Evolutionary conservation across 441 rosid species (phyloP).

Genomic region (Bruguiera hainesii): DNA sequence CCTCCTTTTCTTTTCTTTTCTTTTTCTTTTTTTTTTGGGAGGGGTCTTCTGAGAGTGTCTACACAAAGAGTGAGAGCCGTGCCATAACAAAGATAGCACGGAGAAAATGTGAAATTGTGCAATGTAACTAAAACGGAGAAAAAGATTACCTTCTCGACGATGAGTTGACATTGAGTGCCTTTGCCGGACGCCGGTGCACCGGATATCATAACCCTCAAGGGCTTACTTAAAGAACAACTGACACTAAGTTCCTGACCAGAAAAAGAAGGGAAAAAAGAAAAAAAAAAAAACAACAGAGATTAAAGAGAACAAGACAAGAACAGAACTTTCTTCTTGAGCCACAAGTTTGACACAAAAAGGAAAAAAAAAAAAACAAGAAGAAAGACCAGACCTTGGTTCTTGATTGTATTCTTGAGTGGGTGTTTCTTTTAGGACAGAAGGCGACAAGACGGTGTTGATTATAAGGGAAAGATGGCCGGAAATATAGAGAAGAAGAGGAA

Average conservation of each 20-base stretch:
- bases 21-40: no score
- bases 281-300: neutral
- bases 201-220: constrained; percentile 88
- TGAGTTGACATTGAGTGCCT: constrained; percentile 88
- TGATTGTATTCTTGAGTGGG: constrained; percentile 22
- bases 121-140: neutral
- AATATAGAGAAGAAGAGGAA: constrained; percentile 21
- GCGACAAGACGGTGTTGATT: constrained; percentile 19
- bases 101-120: no score
- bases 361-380: neutral
- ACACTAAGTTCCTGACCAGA: constrained; percentile 38
- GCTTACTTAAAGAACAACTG: constrained; percentile 51
- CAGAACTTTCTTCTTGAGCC: neutral
- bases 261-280: neutral
- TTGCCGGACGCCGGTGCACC: constrained; percentile 96
- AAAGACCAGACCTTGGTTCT: constrained; percentile 31
- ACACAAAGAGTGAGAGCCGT: no score
- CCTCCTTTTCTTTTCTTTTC: no score
- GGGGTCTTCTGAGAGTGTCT: no score
- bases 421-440: constrained; percentile 14
- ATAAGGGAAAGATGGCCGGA: constrained; percentile 19
- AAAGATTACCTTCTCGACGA: constrained; percentile 60
- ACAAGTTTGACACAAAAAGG: no score
- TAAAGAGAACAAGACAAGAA: no score
- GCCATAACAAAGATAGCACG: no score